phyloP scores from a whole-genome alignment of 495 filamentous ascomycete genomes.

The Terfezia boudieri region DNA sequence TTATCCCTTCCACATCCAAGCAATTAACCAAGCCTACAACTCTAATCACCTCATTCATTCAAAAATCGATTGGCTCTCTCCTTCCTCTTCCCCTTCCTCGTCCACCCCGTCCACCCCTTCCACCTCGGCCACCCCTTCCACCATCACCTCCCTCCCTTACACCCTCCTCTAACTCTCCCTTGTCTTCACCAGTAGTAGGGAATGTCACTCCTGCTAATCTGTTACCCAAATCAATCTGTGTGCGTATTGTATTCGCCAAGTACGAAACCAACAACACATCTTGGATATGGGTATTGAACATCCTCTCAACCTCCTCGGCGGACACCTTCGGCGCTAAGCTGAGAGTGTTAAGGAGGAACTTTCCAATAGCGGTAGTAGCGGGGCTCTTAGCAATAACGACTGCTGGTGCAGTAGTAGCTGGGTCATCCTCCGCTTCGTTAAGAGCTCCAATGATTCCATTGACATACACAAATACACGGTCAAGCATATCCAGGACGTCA shows the following conservation, averaged over 20 bases:
- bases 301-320: constrained; percentile 63
- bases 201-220: constrained; percentile 35
- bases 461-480: constrained; percentile 75
- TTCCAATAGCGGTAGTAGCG: constrained; percentile 67
- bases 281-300: constrained; percentile 99
- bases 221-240: constrained; percentile 94
- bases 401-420: neutral
- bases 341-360: constrained; percentile 80
- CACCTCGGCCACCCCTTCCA: neutral
- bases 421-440: constrained; percentile 32
- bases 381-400: constrained; percentile 29
- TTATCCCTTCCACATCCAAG: no score
- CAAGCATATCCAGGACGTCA: constrained; percentile 65
- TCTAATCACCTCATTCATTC: neutral
- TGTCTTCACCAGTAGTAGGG: neutral
- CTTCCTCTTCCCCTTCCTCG: neutral
- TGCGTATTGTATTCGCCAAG: constrained; percentile 93
- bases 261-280: constrained; percentile 94
- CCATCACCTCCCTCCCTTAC: neutral
- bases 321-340: constrained; percentile 87
- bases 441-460: constrained; percentile 44
- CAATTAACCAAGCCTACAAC: no score
- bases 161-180: neutral
- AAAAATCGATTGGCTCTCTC: neutral
- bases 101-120: neutral